phyloP scores from a whole-genome alignment of 2,329 filamentous ascomycete genomes.

The Penicillium sp. region DNA sequence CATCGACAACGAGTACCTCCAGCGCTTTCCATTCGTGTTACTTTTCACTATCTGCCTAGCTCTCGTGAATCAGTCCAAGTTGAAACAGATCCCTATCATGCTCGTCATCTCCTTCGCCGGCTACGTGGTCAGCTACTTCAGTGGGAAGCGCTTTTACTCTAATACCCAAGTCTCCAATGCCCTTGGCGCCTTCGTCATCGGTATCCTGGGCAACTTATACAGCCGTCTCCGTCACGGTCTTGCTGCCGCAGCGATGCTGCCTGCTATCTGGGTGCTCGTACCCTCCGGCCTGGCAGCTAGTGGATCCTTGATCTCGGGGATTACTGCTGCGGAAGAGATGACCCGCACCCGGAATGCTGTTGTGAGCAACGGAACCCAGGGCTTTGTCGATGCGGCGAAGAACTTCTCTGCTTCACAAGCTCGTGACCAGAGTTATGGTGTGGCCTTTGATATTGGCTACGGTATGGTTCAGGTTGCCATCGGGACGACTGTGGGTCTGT shows the following conservation, averaged over 20 bases:
- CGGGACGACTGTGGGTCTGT: conserved; percentile 49
- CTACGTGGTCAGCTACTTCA: conserved; percentile 74
- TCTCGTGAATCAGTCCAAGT: conserved; percentile 79
- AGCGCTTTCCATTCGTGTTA: conserved; percentile 71
- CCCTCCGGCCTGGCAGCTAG: conserved; percentile 59
- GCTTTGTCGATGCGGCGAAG: conserved; percentile 35
- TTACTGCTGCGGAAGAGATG: conserved; percentile 59
- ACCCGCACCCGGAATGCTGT: conserved; percentile 26
- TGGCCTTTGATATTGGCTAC: conserved; percentile 46
- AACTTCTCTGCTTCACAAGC: conserved; percentile 20
- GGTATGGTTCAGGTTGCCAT: conserved; percentile 51
- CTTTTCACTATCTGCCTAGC: conserved; percentile 71
- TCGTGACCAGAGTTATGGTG: conserved; percentile 42
- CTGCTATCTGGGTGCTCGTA: conserved; percentile 75
- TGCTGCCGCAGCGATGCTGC: conserved; percentile 80
- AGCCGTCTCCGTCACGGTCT: conserved; percentile 70
- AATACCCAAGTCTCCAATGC: conserved; percentile 77
- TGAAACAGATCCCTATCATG: conserved; percentile 76
- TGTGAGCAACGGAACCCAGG: conserved; percentile 28
- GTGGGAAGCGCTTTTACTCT: conserved; percentile 62
- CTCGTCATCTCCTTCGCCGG: conserved; percentile 69
- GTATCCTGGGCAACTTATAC: conserved; percentile 76
- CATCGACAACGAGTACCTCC: conserved; percentile 45
- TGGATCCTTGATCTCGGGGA: conserved; percentile 57
- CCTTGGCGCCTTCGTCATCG: conserved; percentile 72